phyloP scores from a whole-genome alignment of 208 protist species.

The Balamuthia mandrillaris region DNA sequence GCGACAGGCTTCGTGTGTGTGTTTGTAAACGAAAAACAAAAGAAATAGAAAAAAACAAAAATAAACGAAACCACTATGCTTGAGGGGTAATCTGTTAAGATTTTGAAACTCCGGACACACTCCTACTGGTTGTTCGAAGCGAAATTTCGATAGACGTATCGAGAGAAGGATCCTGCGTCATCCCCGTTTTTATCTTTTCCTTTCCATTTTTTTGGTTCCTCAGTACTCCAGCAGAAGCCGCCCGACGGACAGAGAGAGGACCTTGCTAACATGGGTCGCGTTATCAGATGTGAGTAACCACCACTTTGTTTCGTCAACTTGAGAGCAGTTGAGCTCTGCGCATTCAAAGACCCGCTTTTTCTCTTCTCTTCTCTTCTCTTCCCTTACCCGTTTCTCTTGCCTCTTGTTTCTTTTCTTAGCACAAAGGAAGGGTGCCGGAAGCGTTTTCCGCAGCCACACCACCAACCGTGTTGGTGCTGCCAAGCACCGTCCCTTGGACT shows the following conservation, averaged over 20 bases:
- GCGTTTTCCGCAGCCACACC: conserved; percentile 84
- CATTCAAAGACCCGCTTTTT: not conserved
- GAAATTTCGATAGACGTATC: not conserved
- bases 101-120: not conserved
- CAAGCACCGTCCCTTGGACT: conserved; percentile 93
- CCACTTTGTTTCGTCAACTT: not conserved
- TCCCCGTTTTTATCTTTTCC: not conserved
- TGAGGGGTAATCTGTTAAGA: too few species aligned
- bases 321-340: not conserved
- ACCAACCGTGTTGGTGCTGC: conserved; percentile 91
- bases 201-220: too few species aligned
- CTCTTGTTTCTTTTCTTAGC: not conserved
- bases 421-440: not conserved
- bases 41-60: not conserved
- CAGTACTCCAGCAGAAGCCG: too few species aligned
- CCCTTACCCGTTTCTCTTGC: not conserved
- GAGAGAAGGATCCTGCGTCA: not conserved
- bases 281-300: not conserved
- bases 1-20: not conserved
- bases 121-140: not conserved
- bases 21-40: not conserved
- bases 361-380: not conserved
- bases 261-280: not conserved
- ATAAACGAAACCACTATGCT: not conserved
- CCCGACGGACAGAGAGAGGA: not conserved